Evolutionary conservation across 257 asterid species (phyloP), one percentile per base, ranked within the genome.

Genomic region (Pogostemon cablin): DNA sequence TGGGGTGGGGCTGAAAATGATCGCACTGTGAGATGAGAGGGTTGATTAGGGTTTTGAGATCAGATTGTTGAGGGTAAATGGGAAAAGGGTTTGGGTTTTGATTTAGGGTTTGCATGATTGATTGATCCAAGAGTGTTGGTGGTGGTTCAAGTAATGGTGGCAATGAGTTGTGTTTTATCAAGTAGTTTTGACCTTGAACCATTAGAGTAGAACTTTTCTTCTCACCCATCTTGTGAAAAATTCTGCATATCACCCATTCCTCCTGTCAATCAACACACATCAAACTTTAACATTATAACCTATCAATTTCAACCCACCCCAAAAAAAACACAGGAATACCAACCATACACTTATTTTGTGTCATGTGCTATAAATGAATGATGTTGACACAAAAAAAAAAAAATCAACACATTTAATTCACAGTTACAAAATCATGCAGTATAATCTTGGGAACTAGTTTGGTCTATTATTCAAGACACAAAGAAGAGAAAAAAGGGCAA

Each of bases 221-320:
- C 62, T 86, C 96, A 6, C 66, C 81, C 6, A 79, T 59, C 77
- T 86, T 88, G 88, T 86, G 90, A 15, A 80, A 74, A 32, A 86
- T 86, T 76, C 96, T 82, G 82, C 96, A 88, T 6, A 88, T 86
- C 73, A 86, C 96, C 96, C 96, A 88, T 71, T 88, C 96, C 72
- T 88, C 92, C 96, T 88, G 88, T 67, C n/a, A 50, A 49, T 40
- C 67, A 62, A 11, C 2, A 12, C 0, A 62, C 67, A 67, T 34
- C 40, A 74, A 25, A 48, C 58, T 38, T 37, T 48, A 39, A 39
- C 34, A 8, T 57, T 34, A 34, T 3, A 38, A 59, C 8, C 32
- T 25, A 25, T 25, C 32, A 11, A 11, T 60, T 40, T 7, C 25
- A 6, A 7, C 34, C 62, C 62, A 55, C 62, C 37, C 40, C 5